Base-by-base conservation (phyloP, 2,329 filamentous ascomycete genomes). In the Calonectria honghensis region DNA sequence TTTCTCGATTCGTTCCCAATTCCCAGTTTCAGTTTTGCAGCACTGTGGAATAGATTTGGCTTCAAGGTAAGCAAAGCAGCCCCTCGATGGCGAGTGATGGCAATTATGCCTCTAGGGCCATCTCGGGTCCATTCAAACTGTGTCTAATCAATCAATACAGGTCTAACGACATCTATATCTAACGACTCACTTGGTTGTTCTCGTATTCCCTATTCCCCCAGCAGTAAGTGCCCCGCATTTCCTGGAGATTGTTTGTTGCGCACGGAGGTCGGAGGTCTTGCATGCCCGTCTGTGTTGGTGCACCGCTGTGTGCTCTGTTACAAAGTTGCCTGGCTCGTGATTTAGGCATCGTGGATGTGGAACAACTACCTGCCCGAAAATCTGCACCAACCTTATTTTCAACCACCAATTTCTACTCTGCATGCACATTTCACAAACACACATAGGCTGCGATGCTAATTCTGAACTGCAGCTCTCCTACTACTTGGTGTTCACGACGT, bases 1-100 rank as follows among this genome's bases (percentile, higher is more conserved):
- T 81, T 81, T 82, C 79, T 83, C 82, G 79, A 83, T 83, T 84
- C 80, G 78, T 79, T 80, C 75, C 81, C 79, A 80, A 77, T 79
- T 81, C 75, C 79, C 77, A 50, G 75, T 79, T 82, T 79, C 77
- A 74, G 75, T 81, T 80, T 78, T 76, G 77, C 77, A 80, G 77
- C 76, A 79, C 79, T 77, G 70, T 79, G 76, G 78, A 78, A 76
- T 79, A 77, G 77, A 81, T 76, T 77, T 76, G 75, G 79, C 79
- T 79, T 81, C 76, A 80, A 80, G 79, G 76, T 82, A 77, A 13
- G 69, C 27, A 31, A 77, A 13, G 69, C 27, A 31, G 7, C n/a
- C n/a, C 24, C 9, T 20, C n/a, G 32, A 18, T 20, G 35, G 13
- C 54, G 6, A 32, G 6, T 20, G 18, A 31, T 52, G 16, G 52